Conservation (phyloP, 805 yeast genomes). For the Starmerella asiatica region DNA sequence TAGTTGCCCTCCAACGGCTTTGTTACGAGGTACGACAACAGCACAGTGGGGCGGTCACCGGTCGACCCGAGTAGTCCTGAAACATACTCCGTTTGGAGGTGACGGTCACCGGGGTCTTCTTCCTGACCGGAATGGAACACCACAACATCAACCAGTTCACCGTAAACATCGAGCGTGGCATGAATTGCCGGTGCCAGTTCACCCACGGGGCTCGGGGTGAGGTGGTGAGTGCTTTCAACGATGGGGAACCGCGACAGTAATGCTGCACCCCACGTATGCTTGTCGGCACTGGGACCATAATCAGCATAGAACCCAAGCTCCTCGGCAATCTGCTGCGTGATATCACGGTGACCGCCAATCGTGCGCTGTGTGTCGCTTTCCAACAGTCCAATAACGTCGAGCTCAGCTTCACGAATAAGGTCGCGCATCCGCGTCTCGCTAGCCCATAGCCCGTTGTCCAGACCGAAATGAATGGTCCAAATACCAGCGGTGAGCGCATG, state of each 20-base stretch:
- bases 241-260: constrained; percentile 90
- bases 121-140: constrained; percentile 98
- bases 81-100: constrained; percentile 67
- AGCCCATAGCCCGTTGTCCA: constrained; percentile 98
- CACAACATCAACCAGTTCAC: constrained; percentile 74
- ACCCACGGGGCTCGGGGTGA: constrained; percentile 93
- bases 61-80: constrained; percentile 66
- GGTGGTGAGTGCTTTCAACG: constrained; percentile 73
- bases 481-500: constrained; percentile 83
- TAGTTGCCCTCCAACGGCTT: constrained; percentile 80
- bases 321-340: constrained; percentile 82
- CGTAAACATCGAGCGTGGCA: constrained; percentile 87
- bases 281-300: constrained; percentile 94
- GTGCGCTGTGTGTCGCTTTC: constrained; percentile 91
- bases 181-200: constrained; percentile 97
- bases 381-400: constrained; percentile 79
- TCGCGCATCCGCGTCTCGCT: constrained; percentile 81
- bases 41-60: constrained; percentile 66
- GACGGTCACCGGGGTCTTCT: constrained; percentile 88
- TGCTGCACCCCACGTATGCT: constrained; percentile 97
- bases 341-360: constrained; percentile 89
- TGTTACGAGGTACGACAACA: constrained; percentile 83
- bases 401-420: constrained; percentile 68
- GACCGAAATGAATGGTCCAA: constrained; percentile 96
- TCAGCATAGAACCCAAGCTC: constrained; percentile 91